Base-by-base conservation (phyloP, 768 basidiomycete genomes). In the Termitomyces sp. region DNA sequence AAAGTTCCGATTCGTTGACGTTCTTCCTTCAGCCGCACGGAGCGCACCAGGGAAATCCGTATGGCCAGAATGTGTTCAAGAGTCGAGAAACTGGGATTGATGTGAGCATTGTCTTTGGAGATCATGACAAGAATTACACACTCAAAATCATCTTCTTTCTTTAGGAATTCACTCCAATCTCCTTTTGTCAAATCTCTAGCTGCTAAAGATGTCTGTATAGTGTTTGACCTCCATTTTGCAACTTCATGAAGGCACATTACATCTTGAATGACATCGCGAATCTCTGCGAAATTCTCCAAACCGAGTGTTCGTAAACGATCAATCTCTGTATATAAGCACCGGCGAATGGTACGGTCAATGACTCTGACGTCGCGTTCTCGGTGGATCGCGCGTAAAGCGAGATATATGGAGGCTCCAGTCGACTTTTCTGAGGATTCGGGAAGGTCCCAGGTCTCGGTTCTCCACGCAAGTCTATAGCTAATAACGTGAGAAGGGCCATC, bases 381-480 rank as follows among this genome's bases (percentile, higher is more conserved):
- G 62, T 95, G 84, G n/a, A 93, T 73, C 0, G 92, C 85, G 43
- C 90, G 83, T 35, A 99, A 76, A 3, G 91, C 86, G 33, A 80
- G 76, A 70, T 96, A 99, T 4, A 98, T 73, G 2, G 86, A 72
- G 14, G 81, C 77, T 24, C 82, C 84, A 9, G 83, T 69, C 28
- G 74, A 74, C 24, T 72, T 72, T 54, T 76, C 70, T 1, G 71
- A 70, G 10, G 76, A 75, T 50, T 90, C 83, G 1, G 95, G 95
- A 26, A 99, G 74, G 70, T 98, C 95, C 97, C 97, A 99, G 1
- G 86, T 88, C 60, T 90, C 92, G 0, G 94, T 96, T 47, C 95
- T 81, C 97, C 97, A 98, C 16, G 90, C 97, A 1, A 98, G 76
- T 41, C 85, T 81, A 70, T 93, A 94, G 35, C 76, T 81, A 75